These are phyloP conservation scores for Puccinia triticina DNA, from an alignment of 1,284 basidiomycete genomes.

Conservation along the genomic window DNA sequence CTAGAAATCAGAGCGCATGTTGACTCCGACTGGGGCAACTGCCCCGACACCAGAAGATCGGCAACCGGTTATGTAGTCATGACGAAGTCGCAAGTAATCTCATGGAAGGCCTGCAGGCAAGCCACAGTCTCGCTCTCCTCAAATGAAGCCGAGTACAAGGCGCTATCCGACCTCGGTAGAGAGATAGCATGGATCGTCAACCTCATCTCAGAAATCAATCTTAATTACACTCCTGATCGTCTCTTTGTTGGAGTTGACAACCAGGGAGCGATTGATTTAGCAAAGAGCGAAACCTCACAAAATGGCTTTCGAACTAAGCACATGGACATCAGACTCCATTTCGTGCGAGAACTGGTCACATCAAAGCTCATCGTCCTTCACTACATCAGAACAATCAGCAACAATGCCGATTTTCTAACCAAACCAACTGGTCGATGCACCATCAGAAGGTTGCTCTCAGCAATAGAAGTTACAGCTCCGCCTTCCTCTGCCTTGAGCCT, in stretches of 20 bases:
- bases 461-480: no score
- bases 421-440: no score
- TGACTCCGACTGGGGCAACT: conserved; percentile 5
- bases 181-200: background rate
- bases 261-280: background rate
- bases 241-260: background rate
- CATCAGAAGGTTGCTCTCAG: no score
- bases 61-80: background rate
- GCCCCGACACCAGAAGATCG: background rate
- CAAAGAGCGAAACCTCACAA: background rate
- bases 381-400: no score
- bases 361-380: no score
- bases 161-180: background rate
- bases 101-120: background rate
- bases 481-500: no score
- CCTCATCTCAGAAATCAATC: background rate
- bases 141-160: background rate
- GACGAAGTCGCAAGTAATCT: background rate
- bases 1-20: background rate
- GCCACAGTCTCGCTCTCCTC: background rate
- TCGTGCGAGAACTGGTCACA: background rate
- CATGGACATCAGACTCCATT: background rate
- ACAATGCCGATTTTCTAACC: no score
- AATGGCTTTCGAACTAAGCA: background rate
- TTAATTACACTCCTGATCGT: no score